A percentile compares a stretch with the other conserved stretches of the same genome.
Conservation (phyloP, 2,329 filamentous ascomycete species). For the Trichoderma koningiopsis region DNA sequence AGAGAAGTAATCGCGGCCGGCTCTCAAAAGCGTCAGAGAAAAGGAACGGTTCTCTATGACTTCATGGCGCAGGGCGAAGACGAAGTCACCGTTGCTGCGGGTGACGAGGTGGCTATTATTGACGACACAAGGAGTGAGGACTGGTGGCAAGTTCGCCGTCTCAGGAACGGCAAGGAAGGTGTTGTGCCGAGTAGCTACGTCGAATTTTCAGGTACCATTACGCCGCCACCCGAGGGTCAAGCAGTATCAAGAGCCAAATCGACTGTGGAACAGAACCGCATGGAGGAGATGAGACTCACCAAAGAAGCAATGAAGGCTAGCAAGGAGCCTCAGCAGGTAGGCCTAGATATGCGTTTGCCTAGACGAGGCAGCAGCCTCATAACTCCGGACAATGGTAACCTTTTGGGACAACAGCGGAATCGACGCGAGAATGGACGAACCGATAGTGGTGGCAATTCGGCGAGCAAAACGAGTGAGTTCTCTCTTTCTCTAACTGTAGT, state of each 20-base stretch:
- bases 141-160: slow-evolving; percentile 93
- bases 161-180: slow-evolving; percentile 92
- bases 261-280: slow-evolving; percentile 72
- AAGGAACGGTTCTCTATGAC: slow-evolving; percentile 86
- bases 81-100: slow-evolving; percentile 87
- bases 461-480: slow-evolving; percentile 71
- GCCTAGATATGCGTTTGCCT: slow-evolving; percentile 73
- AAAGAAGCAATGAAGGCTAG: slow-evolving; percentile 73
- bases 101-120: slow-evolving; percentile 86
- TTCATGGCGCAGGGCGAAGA: slow-evolving; percentile 97
- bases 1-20: slow-evolving; percentile 84
- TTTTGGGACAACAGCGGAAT: slow-evolving; percentile 70
- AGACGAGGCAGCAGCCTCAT: slow-evolving; percentile 78
- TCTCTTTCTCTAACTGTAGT: not conserved
- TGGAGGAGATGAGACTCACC: slow-evolving; percentile 81
- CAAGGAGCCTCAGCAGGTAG: slow-evolving; percentile 66
- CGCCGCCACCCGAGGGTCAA: slow-evolving; percentile 37
- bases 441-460: slow-evolving; percentile 55
- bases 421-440: slow-evolving; percentile 67
- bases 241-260: slow-evolving; percentile 56
- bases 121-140: slow-evolving; percentile 93
- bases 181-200: slow-evolving; percentile 97
- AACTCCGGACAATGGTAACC: slow-evolving; percentile 66
- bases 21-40: slow-evolving; percentile 70
- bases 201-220: slow-evolving; percentile 73